These are phyloP conservation scores for Pseudogymnoascus sp. DNA, from an alignment of 2,329 filamentous ascomycete species.

Conservation along the genomic window DNA sequence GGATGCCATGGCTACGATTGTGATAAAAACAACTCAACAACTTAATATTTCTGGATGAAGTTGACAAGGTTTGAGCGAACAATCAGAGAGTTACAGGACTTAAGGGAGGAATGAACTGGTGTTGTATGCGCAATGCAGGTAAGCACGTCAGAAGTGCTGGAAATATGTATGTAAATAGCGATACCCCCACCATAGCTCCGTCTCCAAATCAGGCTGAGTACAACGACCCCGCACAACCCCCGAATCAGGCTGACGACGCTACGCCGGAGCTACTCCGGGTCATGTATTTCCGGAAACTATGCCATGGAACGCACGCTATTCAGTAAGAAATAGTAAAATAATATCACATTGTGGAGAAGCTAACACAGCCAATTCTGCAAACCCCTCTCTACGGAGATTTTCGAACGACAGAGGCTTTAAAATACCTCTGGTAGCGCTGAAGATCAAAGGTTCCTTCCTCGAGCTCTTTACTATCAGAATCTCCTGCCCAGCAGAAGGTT, in stretches of 20 bases:
- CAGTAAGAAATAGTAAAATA: neutral
- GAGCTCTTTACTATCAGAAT: neutral
- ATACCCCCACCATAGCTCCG: constrained; percentile 6
- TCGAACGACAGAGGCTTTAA: neutral
- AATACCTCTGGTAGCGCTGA: constrained; percentile 4
- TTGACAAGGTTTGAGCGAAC: neutral
- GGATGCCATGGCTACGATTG: neutral
- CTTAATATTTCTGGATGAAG: neutral
- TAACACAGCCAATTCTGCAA: neutral
- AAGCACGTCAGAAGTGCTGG: neutral
- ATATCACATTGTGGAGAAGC: constrained; percentile 5
- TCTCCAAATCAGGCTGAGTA: constrained; percentile 3
- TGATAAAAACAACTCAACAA: neutral
- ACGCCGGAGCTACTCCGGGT: neutral
- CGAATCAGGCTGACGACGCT: neutral
- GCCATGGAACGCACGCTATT: neutral
- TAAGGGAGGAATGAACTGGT: neutral
- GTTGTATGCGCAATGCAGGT: neutral
- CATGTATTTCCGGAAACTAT: neutral
- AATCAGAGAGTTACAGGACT: neutral
- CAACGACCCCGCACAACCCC: neutral
- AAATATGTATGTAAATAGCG: neutral
- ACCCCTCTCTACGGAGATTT: constrained; percentile 6
- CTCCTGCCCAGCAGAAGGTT: constrained; percentile 1
- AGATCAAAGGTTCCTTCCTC: neutral